Base-by-base conservation (phyloP, 306 rosid genomes). In the Carpinus fangiana region DNA sequence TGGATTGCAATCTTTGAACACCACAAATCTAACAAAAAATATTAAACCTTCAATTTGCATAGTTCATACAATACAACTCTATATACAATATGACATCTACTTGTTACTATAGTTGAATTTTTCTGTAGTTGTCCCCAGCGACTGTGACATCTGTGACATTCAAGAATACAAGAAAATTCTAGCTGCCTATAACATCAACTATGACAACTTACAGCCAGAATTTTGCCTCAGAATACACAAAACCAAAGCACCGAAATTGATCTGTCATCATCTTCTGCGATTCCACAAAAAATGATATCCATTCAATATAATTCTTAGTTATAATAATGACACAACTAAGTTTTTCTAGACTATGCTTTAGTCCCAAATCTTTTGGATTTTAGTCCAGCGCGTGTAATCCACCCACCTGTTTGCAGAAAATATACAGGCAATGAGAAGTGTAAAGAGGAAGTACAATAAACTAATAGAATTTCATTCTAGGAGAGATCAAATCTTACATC, bases 381-480 rank as follows among this genome's bases (percentile, higher is more conserved):
- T 97, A 47, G 83, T 84, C 97, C 96, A 89, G 59, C 96, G 84
- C 11, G 93, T 94, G 81, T 87, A 94, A 82, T 92, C 97, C 36
- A 94, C 94, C 98, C 98, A 92, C 93, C 97, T 94, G 76, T n/a
- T 47, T 45, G 76, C 23, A 79, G 7, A 60, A 75, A 45, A 71
- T 12, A 67, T 57, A 65, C 38, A 11, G 17, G 66, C 14, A 47
- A 16, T 87, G 38, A 84, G 72, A 74, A 72, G 13, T 41, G 7
- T 5, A 34, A 31, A 21, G 41, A 31, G 3, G 31, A 70, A 77
- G 21, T 71, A 16, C 8, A 20, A 45, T 3, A 12, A 75, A 13
- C 12, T 5, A 10, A 64, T 1, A 26, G 14, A 34, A 16, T 13
- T 38, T 4, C 11, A 23, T 12, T n/a, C 26, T n/a, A 75, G 54